These are phyloP conservation scores for Solanum acaule DNA, from an alignment of 257 asterid genomes.

Conservation along the genomic window DNA sequence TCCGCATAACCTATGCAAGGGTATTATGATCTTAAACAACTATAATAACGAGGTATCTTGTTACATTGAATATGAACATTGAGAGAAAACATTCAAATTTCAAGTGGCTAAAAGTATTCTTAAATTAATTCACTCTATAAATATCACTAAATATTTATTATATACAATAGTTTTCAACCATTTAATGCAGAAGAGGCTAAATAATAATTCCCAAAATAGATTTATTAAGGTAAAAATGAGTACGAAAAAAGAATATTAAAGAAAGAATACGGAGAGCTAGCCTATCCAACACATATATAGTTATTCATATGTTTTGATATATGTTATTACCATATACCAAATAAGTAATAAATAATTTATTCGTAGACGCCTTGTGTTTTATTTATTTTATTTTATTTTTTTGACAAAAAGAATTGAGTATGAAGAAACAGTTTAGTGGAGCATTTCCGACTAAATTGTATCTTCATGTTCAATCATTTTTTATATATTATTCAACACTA, in stretches of 20 bases:
- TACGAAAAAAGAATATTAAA: background rate
- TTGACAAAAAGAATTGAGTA: no score
- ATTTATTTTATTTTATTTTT: no score
- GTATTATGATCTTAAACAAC: no score
- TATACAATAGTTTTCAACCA: background rate
- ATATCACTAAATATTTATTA: background rate
- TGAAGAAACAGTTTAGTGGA: background rate
- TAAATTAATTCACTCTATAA: background rate
- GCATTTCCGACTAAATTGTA: background rate
- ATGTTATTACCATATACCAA: background rate
- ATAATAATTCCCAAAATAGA: no score
- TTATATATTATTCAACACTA: no score
- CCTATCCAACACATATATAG: no score
- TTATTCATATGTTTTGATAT: no score
- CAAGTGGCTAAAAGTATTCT: background rate
- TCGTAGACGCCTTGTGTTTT: background rate
- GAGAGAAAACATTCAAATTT: background rate
- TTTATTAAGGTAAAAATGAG: background rate
- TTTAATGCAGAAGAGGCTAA: background rate
- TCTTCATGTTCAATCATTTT: background rate
- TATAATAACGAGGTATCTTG: background rate
- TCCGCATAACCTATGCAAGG: no score
- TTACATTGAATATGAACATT: background rate
- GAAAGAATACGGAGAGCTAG: no score
- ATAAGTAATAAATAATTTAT: no score